Conservation (phyloP, 805 yeast species). For the Yamadazyma insecticola region DNA sequence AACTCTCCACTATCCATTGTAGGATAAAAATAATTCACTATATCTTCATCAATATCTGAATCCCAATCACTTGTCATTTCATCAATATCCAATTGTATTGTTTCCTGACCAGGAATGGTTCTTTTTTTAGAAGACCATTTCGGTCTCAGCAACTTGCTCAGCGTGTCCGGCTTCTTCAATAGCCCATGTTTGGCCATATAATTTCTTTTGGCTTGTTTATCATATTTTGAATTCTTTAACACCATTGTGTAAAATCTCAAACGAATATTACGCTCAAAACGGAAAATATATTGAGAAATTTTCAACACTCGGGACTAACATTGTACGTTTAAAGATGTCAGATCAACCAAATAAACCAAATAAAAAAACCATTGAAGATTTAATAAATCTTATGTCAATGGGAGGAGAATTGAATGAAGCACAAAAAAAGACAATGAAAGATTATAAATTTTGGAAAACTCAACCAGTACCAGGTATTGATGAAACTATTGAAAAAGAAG, state of each 20-base stretch:
- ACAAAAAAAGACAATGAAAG: conserved; percentile 72
- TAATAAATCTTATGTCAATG: conserved; percentile 49
- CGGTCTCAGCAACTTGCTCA: conserved; percentile 12
- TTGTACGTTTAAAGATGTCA: conserved; percentile 2
- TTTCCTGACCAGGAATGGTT: conserved; percentile 7
- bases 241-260: conserved; percentile 25
- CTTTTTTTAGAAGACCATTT: conserved; percentile 34
- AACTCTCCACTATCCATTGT: conserved; percentile 26
- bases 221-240: conserved; percentile 40
- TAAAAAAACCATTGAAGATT: conserved; percentile 46
- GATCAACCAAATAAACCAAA: conserved; percentile 1
- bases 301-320: neutral
- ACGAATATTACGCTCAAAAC: neutral
- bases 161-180: conserved; percentile 8
- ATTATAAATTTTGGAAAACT: conserved; percentile 95
- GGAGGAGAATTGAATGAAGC: conserved; percentile 52
- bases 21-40: conserved; percentile 38
- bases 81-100: conserved; percentile 26
- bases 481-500: conserved; percentile 62
- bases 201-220: conserved; percentile 35
- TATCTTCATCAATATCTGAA: conserved; percentile 36
- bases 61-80: conserved; percentile 32
- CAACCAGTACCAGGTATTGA: conserved; percentile 88
- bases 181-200: conserved; percentile 41
- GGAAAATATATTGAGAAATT: neutral